Evolutionary conservation across 1,284 basidiomycete genomes (phyloP).

Genomic region (Ceratobasidium sp.): DNA sequence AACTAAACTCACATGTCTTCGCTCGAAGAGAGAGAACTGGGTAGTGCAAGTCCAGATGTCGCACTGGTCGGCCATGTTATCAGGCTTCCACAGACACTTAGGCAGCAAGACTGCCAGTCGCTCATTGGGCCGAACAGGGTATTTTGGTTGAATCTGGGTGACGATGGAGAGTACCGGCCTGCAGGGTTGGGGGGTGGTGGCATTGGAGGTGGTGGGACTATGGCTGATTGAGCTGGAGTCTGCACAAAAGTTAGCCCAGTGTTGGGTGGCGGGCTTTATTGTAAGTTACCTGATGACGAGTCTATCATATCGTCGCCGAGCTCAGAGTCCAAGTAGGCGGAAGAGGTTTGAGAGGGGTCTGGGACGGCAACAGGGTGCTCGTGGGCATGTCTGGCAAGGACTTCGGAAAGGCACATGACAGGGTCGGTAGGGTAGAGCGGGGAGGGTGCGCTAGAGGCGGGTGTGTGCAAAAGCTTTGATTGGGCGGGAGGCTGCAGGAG

Average conservation of each 20-base stretch:
- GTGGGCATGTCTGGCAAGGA: conserved; percentile 37
- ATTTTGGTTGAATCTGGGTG: conserved; percentile 34
- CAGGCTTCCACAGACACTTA: conserved; percentile 77
- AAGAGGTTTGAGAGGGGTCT: neutral
- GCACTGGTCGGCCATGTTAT: conserved; percentile 67
- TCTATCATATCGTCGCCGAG: conserved; percentile 5
- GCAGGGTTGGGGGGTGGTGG: neutral
- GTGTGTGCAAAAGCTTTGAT: conserved; percentile 3
- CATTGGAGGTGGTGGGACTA: conserved; percentile 26
- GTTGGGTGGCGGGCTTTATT: neutral
- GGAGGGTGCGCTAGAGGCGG: neutral
- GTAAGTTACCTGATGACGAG: conserved; percentile 16
- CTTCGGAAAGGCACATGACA: conserved; percentile 40
- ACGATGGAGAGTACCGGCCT: conserved; percentile 23
- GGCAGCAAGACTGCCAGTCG: conserved; percentile 79
- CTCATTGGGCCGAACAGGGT: conserved; percentile 59
- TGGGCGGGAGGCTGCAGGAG: conserved; percentile 14
- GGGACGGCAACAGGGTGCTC: conserved; percentile 16
- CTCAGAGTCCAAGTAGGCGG: conserved; percentile 28
- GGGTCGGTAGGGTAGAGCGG: neutral
- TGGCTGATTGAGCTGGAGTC: conserved; percentile 12
- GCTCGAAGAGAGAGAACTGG: conserved; percentile 71
- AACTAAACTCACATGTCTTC: conserved; percentile 77
- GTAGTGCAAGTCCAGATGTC: conserved; percentile 75
- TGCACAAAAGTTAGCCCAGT: neutral